Percentiles rank a stretch among this genome's conserved stretches.
phyloP scores from a whole-genome alignment of 2,329 filamentous ascomycete genomes.

The Davidsoniella virescens region DNA sequence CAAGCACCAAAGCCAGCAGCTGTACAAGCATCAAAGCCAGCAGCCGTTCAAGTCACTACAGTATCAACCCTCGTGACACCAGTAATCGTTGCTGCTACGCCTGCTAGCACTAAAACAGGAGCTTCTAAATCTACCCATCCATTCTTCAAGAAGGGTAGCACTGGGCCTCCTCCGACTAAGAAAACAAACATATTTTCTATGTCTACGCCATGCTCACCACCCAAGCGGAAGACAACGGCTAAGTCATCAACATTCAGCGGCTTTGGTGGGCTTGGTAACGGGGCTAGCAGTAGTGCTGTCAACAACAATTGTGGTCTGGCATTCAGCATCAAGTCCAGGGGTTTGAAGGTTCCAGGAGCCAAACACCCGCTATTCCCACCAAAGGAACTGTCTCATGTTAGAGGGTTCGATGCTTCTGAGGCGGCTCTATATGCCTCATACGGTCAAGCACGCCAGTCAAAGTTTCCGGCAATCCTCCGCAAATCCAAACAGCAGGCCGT shows the following conservation, averaged over 20 bases:
- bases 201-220: conserved; percentile 38
- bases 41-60: conserved; percentile 2
- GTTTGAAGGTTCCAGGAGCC: conserved; percentile 47
- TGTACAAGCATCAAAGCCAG: neutral
- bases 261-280: neutral
- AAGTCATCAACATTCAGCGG: too few species aligned
- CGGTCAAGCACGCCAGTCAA: neutral
- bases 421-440: neutral
- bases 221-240: conserved; percentile 20
- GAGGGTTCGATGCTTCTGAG: conserved; percentile 24
- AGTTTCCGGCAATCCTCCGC: conserved; percentile 13
- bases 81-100: neutral
- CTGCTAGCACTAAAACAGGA: conserved; percentile 17
- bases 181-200: conserved; percentile 27
- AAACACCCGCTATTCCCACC: conserved; percentile 57
- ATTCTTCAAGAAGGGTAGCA: conserved; percentile 24
- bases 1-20: neutral
- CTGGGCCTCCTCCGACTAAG: conserved; percentile 9
- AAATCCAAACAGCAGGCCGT: conserved; percentile 36
- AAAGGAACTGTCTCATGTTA: conserved; percentile 46
- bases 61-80: conserved; percentile 14
- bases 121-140: conserved; percentile 22
- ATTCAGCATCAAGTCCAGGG: conserved; percentile 29
- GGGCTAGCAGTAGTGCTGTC: neutral
- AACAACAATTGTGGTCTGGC: conserved; percentile 12